These are phyloP conservation scores for Acanthamoeba healyi DNA, from an alignment of 208 protist genomes.

Conservation along the genomic window DNA sequence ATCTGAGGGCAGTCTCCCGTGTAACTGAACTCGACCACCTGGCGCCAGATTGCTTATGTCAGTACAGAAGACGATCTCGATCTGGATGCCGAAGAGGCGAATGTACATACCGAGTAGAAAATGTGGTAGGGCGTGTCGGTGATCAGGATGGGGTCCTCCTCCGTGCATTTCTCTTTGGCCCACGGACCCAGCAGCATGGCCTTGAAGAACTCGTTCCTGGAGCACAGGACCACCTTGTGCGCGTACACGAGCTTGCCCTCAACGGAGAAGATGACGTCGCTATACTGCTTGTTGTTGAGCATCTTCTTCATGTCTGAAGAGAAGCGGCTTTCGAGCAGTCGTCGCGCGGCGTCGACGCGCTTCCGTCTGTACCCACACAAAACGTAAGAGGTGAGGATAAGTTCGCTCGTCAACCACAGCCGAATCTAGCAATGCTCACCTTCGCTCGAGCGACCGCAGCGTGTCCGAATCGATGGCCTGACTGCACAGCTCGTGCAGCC, in stretches of 20 bases:
- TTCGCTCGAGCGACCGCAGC: not conserved
- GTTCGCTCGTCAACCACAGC: not conserved
- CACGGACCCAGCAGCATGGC: conserved; percentile 55
- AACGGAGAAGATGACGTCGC: conserved; percentile 50
- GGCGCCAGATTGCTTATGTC: not conserved
- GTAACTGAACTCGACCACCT: conserved; percentile 49
- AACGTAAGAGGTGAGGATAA: not conserved
- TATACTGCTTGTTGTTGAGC: conserved; percentile 42
- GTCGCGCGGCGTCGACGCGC: not conserved
- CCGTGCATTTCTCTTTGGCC: not conserved
- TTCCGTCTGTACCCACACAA: not conserved
- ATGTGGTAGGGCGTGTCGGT: conserved; percentile 23
- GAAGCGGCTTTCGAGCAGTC: not conserved
- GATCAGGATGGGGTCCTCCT: conserved; percentile 8
- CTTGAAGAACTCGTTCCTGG: conserved; percentile 62
- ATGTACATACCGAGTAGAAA: not conserved
- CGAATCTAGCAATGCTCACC: not conserved
- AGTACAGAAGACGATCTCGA: not conserved
- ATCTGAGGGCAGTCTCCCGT: conserved; percentile 31
- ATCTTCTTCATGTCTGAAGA: conserved; percentile 33
- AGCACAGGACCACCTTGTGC: conserved; percentile 34
- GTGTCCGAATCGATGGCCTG: conserved; percentile 49
- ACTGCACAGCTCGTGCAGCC: conserved; percentile 18
- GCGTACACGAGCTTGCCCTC: conserved; percentile 59
- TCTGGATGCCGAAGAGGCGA: not conserved